phyloP scores from a whole-genome alignment of 805 yeast genomes.

The Ogataea polymorpha region DNA sequence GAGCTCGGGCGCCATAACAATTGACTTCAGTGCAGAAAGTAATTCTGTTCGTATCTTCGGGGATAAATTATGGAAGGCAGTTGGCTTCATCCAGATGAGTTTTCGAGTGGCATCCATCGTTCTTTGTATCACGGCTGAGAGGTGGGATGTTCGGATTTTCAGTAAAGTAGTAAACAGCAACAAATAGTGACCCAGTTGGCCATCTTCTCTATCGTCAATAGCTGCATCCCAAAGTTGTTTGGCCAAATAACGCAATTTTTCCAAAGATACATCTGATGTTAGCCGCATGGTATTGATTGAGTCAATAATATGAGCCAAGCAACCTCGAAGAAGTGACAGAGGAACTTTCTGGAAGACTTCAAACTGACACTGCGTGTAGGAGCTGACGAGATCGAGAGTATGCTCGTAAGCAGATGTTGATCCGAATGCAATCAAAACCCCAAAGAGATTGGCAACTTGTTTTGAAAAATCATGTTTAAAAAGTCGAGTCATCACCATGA shows the following conservation, averaged over 20 bases:
- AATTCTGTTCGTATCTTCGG: constrained; percentile 12
- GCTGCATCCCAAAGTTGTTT: constrained; percentile 5
- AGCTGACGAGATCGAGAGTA: constrained; percentile 14
- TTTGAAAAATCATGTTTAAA: constrained; percentile 28
- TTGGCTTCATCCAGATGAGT: constrained; percentile 6
- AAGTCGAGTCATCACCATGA: constrained; percentile 28
- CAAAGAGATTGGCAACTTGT: constrained; percentile 23
- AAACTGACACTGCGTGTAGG: constrained; percentile 12
- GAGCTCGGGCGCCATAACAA: constrained; percentile 14
- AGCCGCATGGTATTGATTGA: constrained; percentile 13
- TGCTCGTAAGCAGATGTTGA: constrained; percentile 10
- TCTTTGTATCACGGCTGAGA: constrained; percentile 2
- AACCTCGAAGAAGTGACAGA: constrained; percentile 14
- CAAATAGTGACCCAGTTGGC: not conserved
- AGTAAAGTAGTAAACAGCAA: not conserved
- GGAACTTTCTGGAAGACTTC: constrained; percentile 19
- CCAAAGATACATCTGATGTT: constrained; percentile 7
- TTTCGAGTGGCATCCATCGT: constrained; percentile 9
- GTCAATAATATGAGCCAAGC: constrained; percentile 13
- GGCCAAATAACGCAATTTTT: constrained; percentile 14
- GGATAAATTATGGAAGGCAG: not conserved
- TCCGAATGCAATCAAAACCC: constrained; percentile 14
- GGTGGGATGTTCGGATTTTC: not conserved
- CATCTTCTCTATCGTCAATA: not conserved
- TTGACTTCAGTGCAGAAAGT: constrained; percentile 16